phyloP scores from a whole-genome alignment of 352 stramenopile genomes.

The Pythium vanterpoolii region DNA sequence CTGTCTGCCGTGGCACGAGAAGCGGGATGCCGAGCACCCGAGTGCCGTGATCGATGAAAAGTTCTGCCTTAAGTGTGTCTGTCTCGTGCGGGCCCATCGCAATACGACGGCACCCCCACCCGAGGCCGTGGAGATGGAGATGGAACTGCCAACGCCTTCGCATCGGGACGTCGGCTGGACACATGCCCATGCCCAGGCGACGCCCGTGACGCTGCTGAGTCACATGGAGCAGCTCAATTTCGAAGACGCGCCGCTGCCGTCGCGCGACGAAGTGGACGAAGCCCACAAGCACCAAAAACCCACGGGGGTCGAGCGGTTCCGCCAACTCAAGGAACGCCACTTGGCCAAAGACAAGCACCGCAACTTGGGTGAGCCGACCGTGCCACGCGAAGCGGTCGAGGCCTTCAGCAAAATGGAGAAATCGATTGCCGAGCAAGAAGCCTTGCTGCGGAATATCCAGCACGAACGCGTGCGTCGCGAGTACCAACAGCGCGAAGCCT shows the following conservation, averaged over 20 bases:
- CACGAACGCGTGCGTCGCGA: conserved; percentile 39
- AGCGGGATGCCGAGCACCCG: conserved; percentile 49
- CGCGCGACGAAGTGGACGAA: conserved; percentile 33
- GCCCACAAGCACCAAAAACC: conserved; percentile 37
- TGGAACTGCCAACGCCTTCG: too few species aligned
- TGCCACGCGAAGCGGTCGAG: conserved; percentile 14
- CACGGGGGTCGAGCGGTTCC: conserved; percentile 33
- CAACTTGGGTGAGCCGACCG: conserved; percentile 14
- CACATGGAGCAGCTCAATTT: conserved; percentile 17
- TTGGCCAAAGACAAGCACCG: conserved; percentile 66
- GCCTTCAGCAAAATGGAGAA: conserved; percentile 52
- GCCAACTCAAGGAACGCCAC: conserved; percentile 60
- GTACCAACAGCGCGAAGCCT: conserved; percentile 16
- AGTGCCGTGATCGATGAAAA: conserved; percentile 66
- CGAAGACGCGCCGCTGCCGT: conserved; percentile 18
- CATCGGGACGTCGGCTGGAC: too few species aligned
- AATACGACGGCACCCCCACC: conserved; percentile 26
- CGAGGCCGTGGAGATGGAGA: too few species aligned
- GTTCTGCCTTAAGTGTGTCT: conserved; percentile 80
- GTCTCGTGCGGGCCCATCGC: conserved; percentile 55
- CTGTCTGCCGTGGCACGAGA: conserved; percentile 44
- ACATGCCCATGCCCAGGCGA: too few species aligned
- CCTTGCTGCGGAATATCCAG: conserved; percentile 56
- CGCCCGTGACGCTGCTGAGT: not conserved
- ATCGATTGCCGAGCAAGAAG: conserved; percentile 63